These are phyloP conservation scores for Blastobotrys elegans DNA, from an alignment of 1,139 yeast genomes.

Conservation along the genomic window DNA sequence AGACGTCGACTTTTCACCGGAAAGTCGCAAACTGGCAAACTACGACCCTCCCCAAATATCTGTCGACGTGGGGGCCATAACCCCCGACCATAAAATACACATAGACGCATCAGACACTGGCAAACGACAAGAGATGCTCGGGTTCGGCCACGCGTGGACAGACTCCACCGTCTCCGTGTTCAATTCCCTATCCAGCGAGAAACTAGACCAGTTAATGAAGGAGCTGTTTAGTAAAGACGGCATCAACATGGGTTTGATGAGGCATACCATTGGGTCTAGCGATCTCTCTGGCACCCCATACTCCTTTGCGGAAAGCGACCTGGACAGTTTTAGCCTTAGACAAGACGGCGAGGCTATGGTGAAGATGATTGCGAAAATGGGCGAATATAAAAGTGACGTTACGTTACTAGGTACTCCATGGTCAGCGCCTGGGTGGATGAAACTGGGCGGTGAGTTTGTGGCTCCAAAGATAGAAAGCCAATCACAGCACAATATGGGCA, in stretches of 20 bases:
- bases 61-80: not conserved
- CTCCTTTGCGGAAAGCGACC: conserved; percentile 7
- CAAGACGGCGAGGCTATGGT: conserved; percentile 13
- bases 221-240: conserved; percentile 14
- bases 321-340: conserved; percentile 9
- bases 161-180: conserved; percentile 13
- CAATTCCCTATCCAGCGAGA: not conserved
- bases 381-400: conserved; percentile 15
- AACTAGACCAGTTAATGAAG: conserved; percentile 12
- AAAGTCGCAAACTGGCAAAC: conserved; percentile 5
- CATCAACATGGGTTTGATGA: conserved; percentile 15
- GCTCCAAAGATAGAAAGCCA: not conserved
- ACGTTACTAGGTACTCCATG: conserved; percentile 18
- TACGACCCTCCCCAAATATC: conserved; percentile 5
- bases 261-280: conserved; percentile 12
- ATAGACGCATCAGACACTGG: not conserved
- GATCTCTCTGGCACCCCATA: conserved; percentile 9
- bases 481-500: not conserved
- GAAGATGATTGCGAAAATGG: conserved; percentile 13
- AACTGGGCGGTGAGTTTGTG: conserved; percentile 12
- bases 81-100: not conserved
- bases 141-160: conserved; percentile 16
- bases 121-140: conserved; percentile 13
- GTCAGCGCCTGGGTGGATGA: conserved; percentile 23
- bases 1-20: conserved; percentile 7